phyloP scores from a whole-genome alignment of 139 green algal genomes.

The Tetraselmis striata region DNA sequence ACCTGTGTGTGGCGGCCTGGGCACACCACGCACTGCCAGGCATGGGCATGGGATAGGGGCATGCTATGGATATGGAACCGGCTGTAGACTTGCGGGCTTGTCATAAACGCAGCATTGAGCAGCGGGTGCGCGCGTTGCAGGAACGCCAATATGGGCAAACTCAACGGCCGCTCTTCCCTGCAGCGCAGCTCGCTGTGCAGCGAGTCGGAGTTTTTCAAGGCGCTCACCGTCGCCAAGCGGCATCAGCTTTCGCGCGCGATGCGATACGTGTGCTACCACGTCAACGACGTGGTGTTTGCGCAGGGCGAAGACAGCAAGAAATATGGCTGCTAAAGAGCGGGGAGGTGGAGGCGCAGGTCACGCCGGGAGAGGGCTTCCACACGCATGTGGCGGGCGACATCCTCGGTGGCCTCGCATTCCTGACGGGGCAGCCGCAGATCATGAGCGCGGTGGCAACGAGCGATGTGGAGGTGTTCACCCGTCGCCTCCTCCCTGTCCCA shows the following conservation, averaged over 20 bases:
- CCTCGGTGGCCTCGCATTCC: background rate
- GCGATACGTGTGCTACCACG: background rate
- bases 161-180: background rate
- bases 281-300: background rate
- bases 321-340: background rate
- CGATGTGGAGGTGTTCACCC: background rate
- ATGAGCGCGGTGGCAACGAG: background rate
- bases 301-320: background rate
- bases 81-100: no score
- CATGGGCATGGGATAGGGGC: no score
- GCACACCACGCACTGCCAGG: no score
- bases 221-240: background rate
- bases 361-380: background rate
- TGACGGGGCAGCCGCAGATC: background rate
- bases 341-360: background rate
- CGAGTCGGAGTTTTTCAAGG: background rate
- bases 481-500: no score
- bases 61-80: no score
- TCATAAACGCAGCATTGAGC: no score
- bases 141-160: background rate
- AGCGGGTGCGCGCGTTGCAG: no score
- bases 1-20: no score
- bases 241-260: background rate
- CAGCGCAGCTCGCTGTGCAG: background rate
- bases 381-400: background rate